These are phyloP conservation scores for Sphaerulina vaccinii DNA, from an alignment of 2,329 filamentous ascomycete species.

Conservation along the genomic window DNA sequence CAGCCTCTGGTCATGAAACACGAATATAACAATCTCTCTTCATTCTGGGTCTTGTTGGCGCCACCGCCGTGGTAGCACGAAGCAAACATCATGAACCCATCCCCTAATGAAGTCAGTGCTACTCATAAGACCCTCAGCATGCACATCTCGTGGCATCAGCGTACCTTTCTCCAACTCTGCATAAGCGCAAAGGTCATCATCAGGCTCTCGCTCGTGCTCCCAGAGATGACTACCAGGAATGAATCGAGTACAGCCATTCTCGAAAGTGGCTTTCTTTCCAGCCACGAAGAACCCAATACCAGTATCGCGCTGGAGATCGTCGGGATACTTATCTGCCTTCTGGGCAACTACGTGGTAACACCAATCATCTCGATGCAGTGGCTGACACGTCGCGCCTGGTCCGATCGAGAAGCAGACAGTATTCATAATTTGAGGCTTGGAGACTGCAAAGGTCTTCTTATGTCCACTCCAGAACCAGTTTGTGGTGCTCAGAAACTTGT, in stretches of 20 bases:
- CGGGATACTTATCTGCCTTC: constrained; percentile 7
- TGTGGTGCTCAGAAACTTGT: constrained; percentile 1
- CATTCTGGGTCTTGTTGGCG: constrained; percentile 35
- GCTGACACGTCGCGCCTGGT: constrained; percentile 32
- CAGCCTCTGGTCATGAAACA: constrained; percentile 39
- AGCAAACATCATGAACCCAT: constrained; percentile 41
- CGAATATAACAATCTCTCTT: constrained; percentile 38
- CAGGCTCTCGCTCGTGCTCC: constrained; percentile 29
- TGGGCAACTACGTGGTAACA: constrained; percentile 32
- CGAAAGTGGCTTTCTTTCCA: constrained; percentile 33
- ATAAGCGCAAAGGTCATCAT: constrained; percentile 32
- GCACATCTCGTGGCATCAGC: no score
- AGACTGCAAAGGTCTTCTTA: constrained; percentile 11
- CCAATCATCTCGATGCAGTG: constrained; percentile 35
- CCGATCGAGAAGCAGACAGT: constrained; percentile 31
- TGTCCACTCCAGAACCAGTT: constrained; percentile 13
- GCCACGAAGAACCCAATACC: constrained; percentile 40
- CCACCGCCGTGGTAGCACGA: constrained; percentile 40
- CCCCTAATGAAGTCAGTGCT: constrained; percentile 7
- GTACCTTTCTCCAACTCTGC: constrained; percentile 34
- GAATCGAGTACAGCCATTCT: constrained; percentile 41
- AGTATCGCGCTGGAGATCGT: constrained; percentile 28
- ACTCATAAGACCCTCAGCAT: no score
- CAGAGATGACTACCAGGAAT: constrained; percentile 42
- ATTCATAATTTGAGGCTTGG: constrained; percentile 30